These are phyloP conservation scores for Leccinum barrowsii DNA, from an alignment of 768 basidiomycete species.

Conservation along the genomic window DNA sequence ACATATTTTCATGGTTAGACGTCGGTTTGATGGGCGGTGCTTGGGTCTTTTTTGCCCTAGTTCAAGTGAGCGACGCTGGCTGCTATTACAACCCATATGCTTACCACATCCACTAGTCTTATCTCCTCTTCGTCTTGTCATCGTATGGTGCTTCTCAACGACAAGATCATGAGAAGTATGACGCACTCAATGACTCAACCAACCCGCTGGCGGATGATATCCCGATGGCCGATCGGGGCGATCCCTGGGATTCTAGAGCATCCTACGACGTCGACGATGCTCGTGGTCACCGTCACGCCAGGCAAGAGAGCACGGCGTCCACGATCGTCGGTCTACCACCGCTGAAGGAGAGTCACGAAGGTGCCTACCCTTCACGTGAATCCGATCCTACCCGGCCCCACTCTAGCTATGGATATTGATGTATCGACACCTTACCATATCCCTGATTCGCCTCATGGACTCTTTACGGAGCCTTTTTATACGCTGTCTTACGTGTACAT, in stretches of 20 bases:
- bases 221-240: slow-evolving; percentile 58
- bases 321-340: slow-evolving; percentile 51
- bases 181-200: slow-evolving; percentile 61
- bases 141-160: slow-evolving; percentile 74
- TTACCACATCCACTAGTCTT: slow-evolving; percentile 38
- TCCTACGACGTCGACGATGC: slow-evolving; percentile 40
- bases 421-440: not conserved
- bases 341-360: slow-evolving; percentile 42
- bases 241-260: slow-evolving; percentile 67
- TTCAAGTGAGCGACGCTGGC: slow-evolving; percentile 55
- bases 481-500: not conserved
- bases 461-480: slow-evolving; percentile 3
- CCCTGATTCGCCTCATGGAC: slow-evolving; percentile 8
- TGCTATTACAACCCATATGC: not conserved
- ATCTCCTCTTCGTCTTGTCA: slow-evolving; percentile 45
- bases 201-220: slow-evolving; percentile 55
- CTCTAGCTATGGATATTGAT: slow-evolving; percentile 41
- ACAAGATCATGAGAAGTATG: slow-evolving; percentile 78
- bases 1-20: slow-evolving; percentile 90
- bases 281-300: slow-evolving; percentile 44
- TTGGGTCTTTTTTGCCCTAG: slow-evolving; percentile 75
- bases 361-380: slow-evolving; percentile 24
- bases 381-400: slow-evolving; percentile 36
- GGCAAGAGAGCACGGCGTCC: slow-evolving; percentile 56
- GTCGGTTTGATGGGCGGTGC: slow-evolving; percentile 88